These are phyloP conservation scores for Amauroascus verrucosus DNA, from an alignment of 2,329 filamentous ascomycete genomes.

Conservation along the genomic window DNA sequence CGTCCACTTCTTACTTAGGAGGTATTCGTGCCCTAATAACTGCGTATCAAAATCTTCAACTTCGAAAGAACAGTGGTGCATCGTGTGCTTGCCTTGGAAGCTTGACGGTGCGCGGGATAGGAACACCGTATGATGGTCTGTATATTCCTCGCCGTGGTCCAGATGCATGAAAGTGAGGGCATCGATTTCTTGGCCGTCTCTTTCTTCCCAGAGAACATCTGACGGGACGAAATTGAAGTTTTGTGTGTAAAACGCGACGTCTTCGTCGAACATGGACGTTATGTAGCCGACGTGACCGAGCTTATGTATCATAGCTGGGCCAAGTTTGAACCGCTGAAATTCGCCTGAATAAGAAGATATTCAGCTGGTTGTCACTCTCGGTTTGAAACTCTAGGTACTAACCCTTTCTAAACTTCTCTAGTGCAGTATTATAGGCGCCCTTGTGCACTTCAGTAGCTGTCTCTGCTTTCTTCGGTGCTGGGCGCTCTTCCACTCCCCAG, in stretches of 20 bases:
- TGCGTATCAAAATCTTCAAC: neutral
- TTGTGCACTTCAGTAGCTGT: neutral
- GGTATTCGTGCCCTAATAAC: neutral
- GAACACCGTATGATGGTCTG: neutral
- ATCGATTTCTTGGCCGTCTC: neutral
- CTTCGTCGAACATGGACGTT: neutral
- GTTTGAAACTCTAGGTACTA: neutral
- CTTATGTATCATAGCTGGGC: neutral
- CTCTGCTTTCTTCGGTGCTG: neutral
- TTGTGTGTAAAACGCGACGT: neutral
- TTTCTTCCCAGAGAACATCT: neutral
- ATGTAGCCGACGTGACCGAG: neutral
- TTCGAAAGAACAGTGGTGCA: neutral
- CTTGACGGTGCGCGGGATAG: neutral
- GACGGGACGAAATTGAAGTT: neutral
- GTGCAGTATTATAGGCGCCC: neutral
- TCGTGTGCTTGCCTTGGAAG: neutral
- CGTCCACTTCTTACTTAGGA: neutral
- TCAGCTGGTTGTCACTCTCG: neutral
- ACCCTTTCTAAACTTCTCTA: neutral
- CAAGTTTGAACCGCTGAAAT: neutral
- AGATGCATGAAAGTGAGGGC: neutral
- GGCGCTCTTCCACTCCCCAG: neutral
- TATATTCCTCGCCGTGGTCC: neutral
- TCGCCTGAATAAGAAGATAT: neutral